Conservation (phyloP, 2,329 filamentous ascomycete genomes). For the Neopestalotiopsis clavispora region DNA sequence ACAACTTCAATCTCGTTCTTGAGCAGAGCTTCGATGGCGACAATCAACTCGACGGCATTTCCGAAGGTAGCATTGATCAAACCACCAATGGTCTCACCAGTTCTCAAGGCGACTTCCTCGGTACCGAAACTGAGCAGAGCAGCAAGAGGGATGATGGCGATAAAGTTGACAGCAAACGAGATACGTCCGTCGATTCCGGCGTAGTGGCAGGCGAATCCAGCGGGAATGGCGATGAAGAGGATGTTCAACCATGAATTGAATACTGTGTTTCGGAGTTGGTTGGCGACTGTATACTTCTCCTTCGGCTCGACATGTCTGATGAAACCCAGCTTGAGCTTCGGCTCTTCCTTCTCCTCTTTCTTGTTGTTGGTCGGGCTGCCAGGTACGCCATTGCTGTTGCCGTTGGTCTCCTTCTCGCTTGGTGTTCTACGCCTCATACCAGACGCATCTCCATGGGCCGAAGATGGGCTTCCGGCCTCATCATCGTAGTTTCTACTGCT, state of each 20-base stretch:
- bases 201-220: slow-evolving; percentile 78
- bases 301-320: slow-evolving; percentile 55
- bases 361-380: background rate
- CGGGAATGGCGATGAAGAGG: slow-evolving; percentile 76
- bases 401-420: slow-evolving; percentile 2
- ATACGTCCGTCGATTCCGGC: slow-evolving; percentile 46
- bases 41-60: slow-evolving; percentile 89
- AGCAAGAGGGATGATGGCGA: slow-evolving; percentile 90
- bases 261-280: slow-evolving; percentile 75
- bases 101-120: slow-evolving; percentile 83
- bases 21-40: slow-evolving; percentile 81
- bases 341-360: slow-evolving; percentile 3
- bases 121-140: slow-evolving; percentile 87
- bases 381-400: background rate
- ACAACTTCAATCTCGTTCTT: slow-evolving; percentile 82
- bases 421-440: background rate
- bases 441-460: background rate
- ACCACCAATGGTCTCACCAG: slow-evolving; percentile 85
- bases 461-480: slow-evolving; percentile 17
- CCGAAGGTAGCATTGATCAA: slow-evolving; percentile 91
- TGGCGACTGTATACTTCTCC: slow-evolving; percentile 61
- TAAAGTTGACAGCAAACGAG: slow-evolving; percentile 89
- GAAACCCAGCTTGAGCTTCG: slow-evolving; percentile 42
- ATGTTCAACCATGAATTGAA: slow-evolving; percentile 89
- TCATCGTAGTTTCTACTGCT: slow-evolving; percentile 36